Base-by-base conservation (phyloP, 805 yeast species). In the Lipomyces lipofer region DNA sequence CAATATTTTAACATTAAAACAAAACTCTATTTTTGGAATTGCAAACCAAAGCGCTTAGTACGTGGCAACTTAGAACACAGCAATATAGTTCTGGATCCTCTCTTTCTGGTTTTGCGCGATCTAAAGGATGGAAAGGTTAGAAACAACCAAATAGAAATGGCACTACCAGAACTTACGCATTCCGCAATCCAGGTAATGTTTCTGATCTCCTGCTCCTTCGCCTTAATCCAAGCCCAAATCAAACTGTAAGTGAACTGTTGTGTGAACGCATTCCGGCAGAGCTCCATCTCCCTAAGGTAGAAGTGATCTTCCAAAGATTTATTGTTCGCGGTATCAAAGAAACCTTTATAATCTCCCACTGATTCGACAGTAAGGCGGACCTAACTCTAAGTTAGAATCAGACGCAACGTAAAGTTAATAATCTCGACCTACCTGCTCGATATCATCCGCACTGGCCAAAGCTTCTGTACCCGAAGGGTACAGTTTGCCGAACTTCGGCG, bases 141-240 rank as follows among this genome's bases (percentile, higher is more conserved):
- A 10, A 35, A 15, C 17, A 10, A 35, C 39, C 33, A 19, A 15
- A 22, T 3, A 12, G 35, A 42, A 6, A 19, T 27, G n/a, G 4
- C 4, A 2, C n/a, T 15, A 19, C 10, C 25, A 12, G 10, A 9
- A 53, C 57, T 53, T 43, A 53, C 57, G 77, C 99, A 94, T 75
- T 94, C 99, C 47, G 98, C 96, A 53, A 94, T 92, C 99, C 99
- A 94, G n/a, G 98, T 89, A 63, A 94, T 86, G 71, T 94, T 94
- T 73, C 99, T 82, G 56, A 95, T 83, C 72, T 94, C 99, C 73
- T 95, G 99, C 73, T 94, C 99, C 67, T 86, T 87, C 15, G 96
- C 85, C 72, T 89, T 86, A 68, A 95, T 80, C 95, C 97, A 94
- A 5, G 97, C 96, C 94, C 97, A 94, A 52, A 94, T 78, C 1